These are phyloP conservation scores for Fusarium humuli DNA, from an alignment of 2,329 filamentous ascomycete genomes.

Conservation along the genomic window DNA sequence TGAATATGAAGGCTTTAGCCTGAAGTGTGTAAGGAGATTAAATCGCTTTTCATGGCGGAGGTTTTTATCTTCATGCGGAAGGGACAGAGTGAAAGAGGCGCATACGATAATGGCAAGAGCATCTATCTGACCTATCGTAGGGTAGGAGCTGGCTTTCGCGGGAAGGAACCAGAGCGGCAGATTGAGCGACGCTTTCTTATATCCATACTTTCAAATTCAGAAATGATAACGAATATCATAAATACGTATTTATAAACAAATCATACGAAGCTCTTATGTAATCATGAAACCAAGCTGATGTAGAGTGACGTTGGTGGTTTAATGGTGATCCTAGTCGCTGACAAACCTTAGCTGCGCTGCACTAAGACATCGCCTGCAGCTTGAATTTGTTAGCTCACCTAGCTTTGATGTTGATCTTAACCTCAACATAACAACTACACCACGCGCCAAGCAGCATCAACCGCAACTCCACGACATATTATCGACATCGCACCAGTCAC, in stretches of 20 bases:
- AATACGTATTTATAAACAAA: neutral
- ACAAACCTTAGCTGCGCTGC: slow-evolving; percentile 30
- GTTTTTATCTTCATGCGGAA: neutral
- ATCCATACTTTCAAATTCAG: neutral
- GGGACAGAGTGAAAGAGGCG: neutral
- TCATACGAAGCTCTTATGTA: too few relatives aligned
- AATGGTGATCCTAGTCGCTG: slow-evolving; percentile 27
- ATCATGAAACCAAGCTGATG: slow-evolving; percentile 11
- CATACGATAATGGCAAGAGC: neutral
- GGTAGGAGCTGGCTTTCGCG: neutral
- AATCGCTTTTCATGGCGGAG: too few relatives aligned
- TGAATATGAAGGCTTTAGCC: neutral
- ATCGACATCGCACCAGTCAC: neutral
- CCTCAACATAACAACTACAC: slow-evolving; percentile 14
- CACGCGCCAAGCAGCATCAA: neutral
- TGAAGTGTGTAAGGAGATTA: neutral
- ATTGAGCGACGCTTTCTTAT: neutral
- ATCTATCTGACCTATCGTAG: neutral
- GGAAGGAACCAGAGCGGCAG: neutral
- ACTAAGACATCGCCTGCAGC: slow-evolving; percentile 23
- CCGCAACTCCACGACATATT: neutral
- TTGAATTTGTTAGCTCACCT: slow-evolving; percentile 30
- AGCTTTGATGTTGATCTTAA: slow-evolving; percentile 15
- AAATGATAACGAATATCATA: neutral
- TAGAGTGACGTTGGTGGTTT: slow-evolving; percentile 16